Conservation (phyloP, 2,329 filamentous ascomycete species). For the Cytospora piceae region DNA sequence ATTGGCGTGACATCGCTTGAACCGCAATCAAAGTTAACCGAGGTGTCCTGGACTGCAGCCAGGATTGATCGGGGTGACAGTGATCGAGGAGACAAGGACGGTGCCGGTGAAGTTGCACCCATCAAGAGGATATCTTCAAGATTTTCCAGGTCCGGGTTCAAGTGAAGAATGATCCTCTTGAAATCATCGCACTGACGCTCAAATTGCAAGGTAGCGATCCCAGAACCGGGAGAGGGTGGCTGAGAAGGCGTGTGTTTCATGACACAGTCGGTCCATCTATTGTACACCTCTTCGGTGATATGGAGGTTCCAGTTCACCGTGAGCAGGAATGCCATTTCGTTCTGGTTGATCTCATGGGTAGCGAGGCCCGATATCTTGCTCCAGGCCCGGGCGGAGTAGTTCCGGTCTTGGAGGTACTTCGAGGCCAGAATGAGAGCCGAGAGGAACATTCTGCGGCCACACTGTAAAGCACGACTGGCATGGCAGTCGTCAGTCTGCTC, state of each 20-base stretch:
- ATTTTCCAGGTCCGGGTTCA: constrained; percentile 63
- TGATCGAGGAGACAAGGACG: constrained; percentile 28
- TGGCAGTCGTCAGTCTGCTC: constrained; percentile 77
- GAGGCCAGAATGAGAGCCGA: constrained; percentile 93
- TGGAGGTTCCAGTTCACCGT: constrained; percentile 95
- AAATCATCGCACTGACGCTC: constrained; percentile 58
- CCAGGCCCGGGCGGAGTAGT: constrained; percentile 97
- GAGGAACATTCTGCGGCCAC: constrained; percentile 96
- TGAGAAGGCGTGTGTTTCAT: constrained; percentile 76
- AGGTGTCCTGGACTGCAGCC: constrained; percentile 46
- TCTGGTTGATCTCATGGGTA: constrained; percentile 92
- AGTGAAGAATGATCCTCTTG: constrained; percentile 60
- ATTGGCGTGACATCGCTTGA: constrained; percentile 46
- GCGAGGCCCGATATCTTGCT: constrained; percentile 98
- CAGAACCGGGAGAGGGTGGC: constrained; percentile 56
- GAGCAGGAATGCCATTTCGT: constrained; percentile 88
- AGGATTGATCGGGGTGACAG: constrained; percentile 49
- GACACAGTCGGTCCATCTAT: constrained; percentile 92
- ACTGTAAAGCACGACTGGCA: constrained; percentile 81
- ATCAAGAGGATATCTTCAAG: constrained; percentile 52
- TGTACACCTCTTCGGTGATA: constrained; percentile 85
- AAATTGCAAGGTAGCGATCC: constrained; percentile 43
- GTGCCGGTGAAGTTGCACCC: constrained; percentile 22
- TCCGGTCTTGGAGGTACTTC: constrained; percentile 96
- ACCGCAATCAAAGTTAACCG: constrained; percentile 41